These are phyloP conservation scores for Fusarium aywerte DNA, from an alignment of 2,329 filamentous ascomycete genomes.

Conservation along the genomic window DNA sequence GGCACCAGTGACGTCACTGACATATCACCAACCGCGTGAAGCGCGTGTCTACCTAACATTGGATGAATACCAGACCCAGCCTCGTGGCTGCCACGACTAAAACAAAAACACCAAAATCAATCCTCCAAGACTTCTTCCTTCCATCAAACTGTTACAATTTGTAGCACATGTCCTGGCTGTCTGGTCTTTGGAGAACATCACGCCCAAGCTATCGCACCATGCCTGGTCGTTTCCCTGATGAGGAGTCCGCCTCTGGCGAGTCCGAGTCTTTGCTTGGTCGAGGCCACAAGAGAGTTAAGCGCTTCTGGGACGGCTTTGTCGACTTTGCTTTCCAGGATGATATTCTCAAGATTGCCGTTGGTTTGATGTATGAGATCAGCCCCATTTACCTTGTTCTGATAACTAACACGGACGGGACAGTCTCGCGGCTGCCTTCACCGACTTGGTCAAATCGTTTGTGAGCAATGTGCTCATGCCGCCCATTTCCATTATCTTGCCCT, in stretches of 20 bases:
- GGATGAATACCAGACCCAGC: conserved; percentile 1
- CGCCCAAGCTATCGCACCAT: conserved; percentile 40
- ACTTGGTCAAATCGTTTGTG: conserved; percentile 77
- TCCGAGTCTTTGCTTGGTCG: conserved; percentile 57
- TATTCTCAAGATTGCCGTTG: conserved; percentile 79
- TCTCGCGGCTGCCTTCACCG: conserved; percentile 76
- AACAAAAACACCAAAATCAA: background rate
- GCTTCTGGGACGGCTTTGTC: conserved; percentile 71
- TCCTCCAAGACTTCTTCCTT: background rate
- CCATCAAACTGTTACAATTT: background rate
- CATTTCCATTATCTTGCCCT: conserved; percentile 73
- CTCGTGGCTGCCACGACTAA: conserved; percentile 6
- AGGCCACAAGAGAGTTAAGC: conserved; percentile 59
- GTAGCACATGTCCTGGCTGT: conserved; percentile 25
- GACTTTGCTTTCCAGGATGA: conserved; percentile 81
- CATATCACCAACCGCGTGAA: conserved; percentile 16
- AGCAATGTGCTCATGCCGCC: conserved; percentile 76
- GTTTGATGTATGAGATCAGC: conserved; percentile 70
- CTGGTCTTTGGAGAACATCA: conserved; percentile 26
- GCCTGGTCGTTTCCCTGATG: conserved; percentile 47
- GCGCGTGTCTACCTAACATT: conserved; percentile 15
- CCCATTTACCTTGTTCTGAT: background rate
- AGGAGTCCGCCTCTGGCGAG: conserved; percentile 51
- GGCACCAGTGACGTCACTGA: conserved; percentile 19
- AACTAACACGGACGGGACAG: conserved; percentile 51